Evolutionary conservation across 2,329 filamentous ascomycete species (phyloP).

Genomic region (Alternaria brassicae): DNA sequence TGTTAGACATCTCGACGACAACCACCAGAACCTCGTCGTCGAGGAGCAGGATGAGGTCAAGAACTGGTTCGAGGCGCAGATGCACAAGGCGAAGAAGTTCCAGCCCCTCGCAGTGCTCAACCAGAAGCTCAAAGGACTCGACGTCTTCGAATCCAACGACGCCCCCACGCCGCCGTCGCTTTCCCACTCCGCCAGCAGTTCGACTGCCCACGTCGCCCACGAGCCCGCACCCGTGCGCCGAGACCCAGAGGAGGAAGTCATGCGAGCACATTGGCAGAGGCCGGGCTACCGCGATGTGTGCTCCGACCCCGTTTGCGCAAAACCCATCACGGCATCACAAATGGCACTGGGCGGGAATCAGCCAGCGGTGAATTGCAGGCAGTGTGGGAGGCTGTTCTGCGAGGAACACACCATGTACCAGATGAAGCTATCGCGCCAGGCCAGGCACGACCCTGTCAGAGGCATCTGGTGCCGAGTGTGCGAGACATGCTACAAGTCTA

Average conservation of each 20-base stretch:
- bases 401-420: conserved; percentile 99
- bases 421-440: conserved; percentile 93
- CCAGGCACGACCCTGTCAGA: conserved; percentile 85
- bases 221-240: conserved; percentile 46
- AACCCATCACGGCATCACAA: conserved; percentile 40
- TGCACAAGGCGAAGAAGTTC: conserved; percentile 90
- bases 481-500: conserved; percentile 98
- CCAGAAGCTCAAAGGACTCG: conserved; percentile 89
- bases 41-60: conserved; percentile 93
- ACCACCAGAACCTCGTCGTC: conserved; percentile 86
- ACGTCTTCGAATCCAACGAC: conserved; percentile 93
- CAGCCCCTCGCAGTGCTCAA: conserved; percentile 90
- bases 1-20: conserved; percentile 79
- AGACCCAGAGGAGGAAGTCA: conserved; percentile 91
- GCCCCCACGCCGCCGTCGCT: conserved; percentile 56
- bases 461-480: conserved; percentile 95
- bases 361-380: conserved; percentile 89
- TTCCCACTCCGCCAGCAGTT: conserved; percentile 42
- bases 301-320: conserved; percentile 82
- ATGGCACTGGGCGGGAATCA: conserved; percentile 79
- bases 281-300: conserved; percentile 77
- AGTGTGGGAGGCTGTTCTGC: conserved; percentile 92
- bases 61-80: conserved; percentile 95
- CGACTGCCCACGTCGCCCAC: conserved; percentile 39
- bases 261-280: conserved; percentile 86